Percentiles rank a stretch among this genome's conserved stretches.
Conservation (phyloP, 805 yeast genomes). For the Torulaspora franciscae region DNA sequence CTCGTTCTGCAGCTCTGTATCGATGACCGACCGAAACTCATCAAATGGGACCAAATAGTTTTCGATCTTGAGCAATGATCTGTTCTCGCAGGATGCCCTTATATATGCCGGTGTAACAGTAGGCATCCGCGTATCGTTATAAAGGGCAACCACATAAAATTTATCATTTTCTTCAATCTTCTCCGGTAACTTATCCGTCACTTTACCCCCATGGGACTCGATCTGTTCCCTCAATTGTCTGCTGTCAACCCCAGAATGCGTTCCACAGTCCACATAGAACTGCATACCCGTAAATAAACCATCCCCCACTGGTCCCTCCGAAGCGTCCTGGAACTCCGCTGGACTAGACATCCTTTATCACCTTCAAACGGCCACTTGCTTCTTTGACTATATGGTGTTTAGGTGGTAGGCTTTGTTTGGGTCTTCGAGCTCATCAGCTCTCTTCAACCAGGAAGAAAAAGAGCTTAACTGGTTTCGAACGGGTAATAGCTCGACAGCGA, state of each 20-base stretch:
- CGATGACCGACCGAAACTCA: constrained; percentile 26
- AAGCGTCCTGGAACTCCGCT: constrained; percentile 28
- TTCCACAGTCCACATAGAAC: constrained; percentile 26
- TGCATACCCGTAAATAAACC: constrained; percentile 13
- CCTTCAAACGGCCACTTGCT: not conserved
- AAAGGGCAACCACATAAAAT: constrained; percentile 30
- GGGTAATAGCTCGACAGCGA: constrained; percentile 1
- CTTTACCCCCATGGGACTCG: constrained; percentile 24
- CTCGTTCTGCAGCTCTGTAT: constrained; percentile 22
- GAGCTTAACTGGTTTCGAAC: not conserved
- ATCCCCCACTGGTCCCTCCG: constrained; percentile 14
- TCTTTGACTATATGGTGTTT: constrained; percentile 16
- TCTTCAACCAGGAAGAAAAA: not conserved
- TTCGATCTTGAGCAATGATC: constrained; percentile 19
- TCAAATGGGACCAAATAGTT: constrained; percentile 31
- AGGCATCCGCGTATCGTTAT: constrained; percentile 27
- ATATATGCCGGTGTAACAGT: constrained; percentile 34
- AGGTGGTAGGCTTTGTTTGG: constrained; percentile 19
- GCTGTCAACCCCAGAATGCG: constrained; percentile 23
- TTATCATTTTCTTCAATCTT: constrained; percentile 9
- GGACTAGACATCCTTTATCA: constrained; percentile 16
- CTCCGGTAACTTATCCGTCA: constrained; percentile 22
- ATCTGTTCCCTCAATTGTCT: constrained; percentile 22
- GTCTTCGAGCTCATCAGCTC: constrained; percentile 5
- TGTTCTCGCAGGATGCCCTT: constrained; percentile 25